Conservation (phyloP, 2,329 filamentous ascomycete species). For the Metarhizium robertsii region DNA sequence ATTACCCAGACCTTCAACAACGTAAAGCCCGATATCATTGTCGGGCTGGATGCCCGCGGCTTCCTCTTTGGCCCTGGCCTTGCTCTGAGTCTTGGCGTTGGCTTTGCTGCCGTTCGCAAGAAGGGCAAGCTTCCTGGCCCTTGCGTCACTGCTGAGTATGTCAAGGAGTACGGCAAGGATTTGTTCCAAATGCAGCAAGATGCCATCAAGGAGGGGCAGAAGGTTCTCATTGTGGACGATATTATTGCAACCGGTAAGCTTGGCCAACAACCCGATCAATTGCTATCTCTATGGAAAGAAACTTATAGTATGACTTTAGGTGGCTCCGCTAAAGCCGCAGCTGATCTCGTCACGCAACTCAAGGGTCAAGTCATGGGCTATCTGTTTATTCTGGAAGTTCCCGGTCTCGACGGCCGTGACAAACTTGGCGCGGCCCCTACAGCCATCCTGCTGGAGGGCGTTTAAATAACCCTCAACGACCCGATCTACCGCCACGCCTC, state of each 20-base stretch:
- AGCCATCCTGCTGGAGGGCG: constrained; percentile 65
- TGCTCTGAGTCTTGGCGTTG: constrained; percentile 70
- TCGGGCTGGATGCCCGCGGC: constrained; percentile 87
- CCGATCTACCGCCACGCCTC: not conserved
- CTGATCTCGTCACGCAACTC: constrained; percentile 74
- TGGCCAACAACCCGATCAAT: not conserved
- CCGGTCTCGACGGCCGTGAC: constrained; percentile 82
- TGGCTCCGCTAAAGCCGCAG: constrained; percentile 83
- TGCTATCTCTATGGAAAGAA: not conserved
- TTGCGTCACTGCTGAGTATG: constrained; percentile 73
- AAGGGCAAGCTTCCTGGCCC: constrained; percentile 90
- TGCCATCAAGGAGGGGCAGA: constrained; percentile 76
- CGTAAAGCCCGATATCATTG: constrained; percentile 73
- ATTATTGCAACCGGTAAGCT: constrained; percentile 92
- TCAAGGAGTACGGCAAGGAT: constrained; percentile 95
- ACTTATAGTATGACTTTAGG: constrained; percentile 40
- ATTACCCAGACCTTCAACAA: constrained; percentile 53
- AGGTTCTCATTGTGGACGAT: constrained; percentile 89
- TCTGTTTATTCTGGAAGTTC: constrained; percentile 91
- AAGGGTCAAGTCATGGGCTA: constrained; percentile 82
- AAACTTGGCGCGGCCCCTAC: constrained; percentile 75
- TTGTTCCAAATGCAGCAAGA: constrained; percentile 93
- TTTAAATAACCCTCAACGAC: constrained; percentile 16
- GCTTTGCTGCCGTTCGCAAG: constrained; percentile 92
- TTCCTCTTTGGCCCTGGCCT: constrained; percentile 92